These are phyloP conservation scores for Monilinia laxa DNA, from an alignment of 2,329 filamentous ascomycete species.

Conservation along the genomic window DNA sequence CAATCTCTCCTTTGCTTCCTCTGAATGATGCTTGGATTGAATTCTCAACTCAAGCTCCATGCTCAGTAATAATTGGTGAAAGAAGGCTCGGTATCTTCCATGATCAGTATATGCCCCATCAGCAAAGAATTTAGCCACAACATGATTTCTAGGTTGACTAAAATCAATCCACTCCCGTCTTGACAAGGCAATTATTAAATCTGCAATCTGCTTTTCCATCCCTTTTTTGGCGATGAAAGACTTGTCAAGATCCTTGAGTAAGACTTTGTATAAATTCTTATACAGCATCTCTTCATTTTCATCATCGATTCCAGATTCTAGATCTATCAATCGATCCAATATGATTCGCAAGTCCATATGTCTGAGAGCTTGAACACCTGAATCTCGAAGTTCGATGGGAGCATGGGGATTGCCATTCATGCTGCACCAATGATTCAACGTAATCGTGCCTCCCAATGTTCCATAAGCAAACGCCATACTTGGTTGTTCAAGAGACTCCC, in stretches of 20 bases:
- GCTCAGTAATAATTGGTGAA: slow-evolving; percentile 73
- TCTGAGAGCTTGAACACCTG: slow-evolving; percentile 55
- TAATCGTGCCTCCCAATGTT: slow-evolving; percentile 65
- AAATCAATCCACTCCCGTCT: slow-evolving; percentile 74
- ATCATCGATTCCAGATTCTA: slow-evolving; percentile 57
- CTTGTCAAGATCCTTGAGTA: slow-evolving; percentile 67
- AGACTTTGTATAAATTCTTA: slow-evolving; percentile 62
- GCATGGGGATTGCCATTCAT: slow-evolving; percentile 57
- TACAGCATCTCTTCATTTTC: slow-evolving; percentile 58
- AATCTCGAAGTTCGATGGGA: slow-evolving; percentile 56
- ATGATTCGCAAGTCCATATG: slow-evolving; percentile 59
- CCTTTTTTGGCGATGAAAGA: slow-evolving; percentile 59
- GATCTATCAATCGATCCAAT: slow-evolving; percentile 57
- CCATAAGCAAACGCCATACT: slow-evolving; percentile 69
- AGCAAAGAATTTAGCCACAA: slow-evolving; percentile 69
- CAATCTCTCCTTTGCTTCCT: slow-evolving; percentile 63
- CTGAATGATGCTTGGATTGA: slow-evolving; percentile 59
- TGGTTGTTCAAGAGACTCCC: slow-evolving; percentile 73
- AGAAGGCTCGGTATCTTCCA: slow-evolving; percentile 60
- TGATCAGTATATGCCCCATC: slow-evolving; percentile 57
- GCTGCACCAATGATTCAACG: slow-evolving; percentile 67
- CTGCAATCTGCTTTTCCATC: slow-evolving; percentile 69
- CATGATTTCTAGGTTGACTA: slow-evolving; percentile 66
- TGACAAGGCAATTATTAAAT: slow-evolving; percentile 68
- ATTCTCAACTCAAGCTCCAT: slow-evolving; percentile 71